Evolutionary conservation across 129 eudicot species (phyloP), one percentile per base, ranked within the genome.

Genomic region (Centella asiatica): DNA sequence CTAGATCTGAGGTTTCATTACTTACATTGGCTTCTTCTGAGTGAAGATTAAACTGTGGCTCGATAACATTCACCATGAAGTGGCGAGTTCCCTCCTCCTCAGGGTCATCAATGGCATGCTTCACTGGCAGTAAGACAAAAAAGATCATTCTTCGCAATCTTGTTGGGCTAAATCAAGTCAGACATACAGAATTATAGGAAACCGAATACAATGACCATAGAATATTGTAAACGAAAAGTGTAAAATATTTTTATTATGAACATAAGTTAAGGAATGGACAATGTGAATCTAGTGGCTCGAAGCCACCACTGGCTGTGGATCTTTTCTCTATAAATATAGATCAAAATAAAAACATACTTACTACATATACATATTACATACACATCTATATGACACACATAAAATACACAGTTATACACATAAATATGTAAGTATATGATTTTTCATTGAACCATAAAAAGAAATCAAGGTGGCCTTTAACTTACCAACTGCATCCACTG

Each of bases 41-140:
- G 27, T 55, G 60, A 55, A 55, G 60, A 55, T 55, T 55, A 2
- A 55, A 55, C 28, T 55, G 60, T 55, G 60, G 60, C 37, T 55
- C 60, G 28, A 55, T 33, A 55, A 55, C 60, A 55, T 55, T 55
- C 60, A 55, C 60, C 99, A 87, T 92, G 75, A 92, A 87, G 74
- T 85, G 96, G 18, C 96, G 86, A 59, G 90, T 92, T 17, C 96
- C 95, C 72, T 82, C 95, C 77, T 82, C 95, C 72, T 81, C 98
- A 20, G 86, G 76, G 65, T 87, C 90, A 47, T 87, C 94, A 76
- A 77, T 65, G 32, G 69, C 72, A 66, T 52, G 81, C 63, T 83
- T 89, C 42, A 79, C 97, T 89, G 82, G 33, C 60, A 42, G 44
- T 54, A 27, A 74, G 46, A 59, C 33, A 64, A 42, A 54, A 70